Base-by-base conservation (phyloP, 2,329 filamentous ascomycete species). In the Ophiostoma ips region DNA sequence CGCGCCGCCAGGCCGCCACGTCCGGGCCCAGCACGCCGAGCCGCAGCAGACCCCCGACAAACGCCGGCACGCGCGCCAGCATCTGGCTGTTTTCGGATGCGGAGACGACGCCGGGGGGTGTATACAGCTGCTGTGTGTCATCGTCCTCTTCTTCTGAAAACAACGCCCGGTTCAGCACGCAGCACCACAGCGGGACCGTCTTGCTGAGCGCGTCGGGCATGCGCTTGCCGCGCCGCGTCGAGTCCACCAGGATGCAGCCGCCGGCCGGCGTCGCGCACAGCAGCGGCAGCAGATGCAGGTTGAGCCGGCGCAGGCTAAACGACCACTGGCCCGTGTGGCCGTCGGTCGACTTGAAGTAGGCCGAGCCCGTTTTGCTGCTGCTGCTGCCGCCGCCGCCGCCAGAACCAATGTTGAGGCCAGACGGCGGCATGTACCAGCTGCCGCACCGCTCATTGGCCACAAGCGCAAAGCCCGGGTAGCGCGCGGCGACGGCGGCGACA, bases 291-390 rank as follows among this genome's bases (percentile, higher is more conserved):
- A 96, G 62, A 56, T 94, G 85, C 58, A 95, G 62, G 62, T 98
- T 98, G 60, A 96, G 66, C 56, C 92, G 73, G 55, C 92, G 71
- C 19, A 83, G 76, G 65, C 86, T 95, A 62, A 96, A 95, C 54
- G 81, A 77, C 92, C 92, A 98, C 60, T 94, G 81, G 9, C 86
- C 82, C 48, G 81, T 80, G 64, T 98, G 92, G 1, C 92, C 92
- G 67, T 98, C 92, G 2, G 92, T 98, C 66, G 87, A 94, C 72
- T 98, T 98, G 68, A 96, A 98, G 66, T 96, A 98, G 31, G 84
- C 86, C 56, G 84, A 88, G 31, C 77, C 84, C 1, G 62, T 24
- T 5, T 36, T 16, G n/a, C n/a, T n/a, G n/a, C n/a, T n/a, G n/a
- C n/a, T n/a, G n/a, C n/a, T n/a, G n/a, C n/a, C n/a, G n/a, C n/a